Percentiles rank a stretch among this genome's conserved stretches.
Conservation (phyloP, 495 filamentous ascomycete species). For the Xeromyces bisporus region DNA sequence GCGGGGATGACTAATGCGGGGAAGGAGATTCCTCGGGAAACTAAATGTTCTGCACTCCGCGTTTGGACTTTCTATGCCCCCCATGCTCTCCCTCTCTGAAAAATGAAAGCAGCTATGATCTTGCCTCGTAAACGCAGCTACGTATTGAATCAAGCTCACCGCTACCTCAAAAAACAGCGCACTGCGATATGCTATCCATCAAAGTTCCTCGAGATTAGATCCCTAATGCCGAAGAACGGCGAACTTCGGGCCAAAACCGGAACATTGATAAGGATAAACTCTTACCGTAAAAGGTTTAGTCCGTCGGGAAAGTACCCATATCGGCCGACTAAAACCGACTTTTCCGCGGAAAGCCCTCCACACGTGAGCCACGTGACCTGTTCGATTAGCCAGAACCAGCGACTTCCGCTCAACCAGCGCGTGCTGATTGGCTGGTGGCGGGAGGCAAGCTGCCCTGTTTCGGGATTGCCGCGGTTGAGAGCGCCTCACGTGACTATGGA, state of each 20-base stretch:
- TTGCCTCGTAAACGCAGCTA: too few species aligned
- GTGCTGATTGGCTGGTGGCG: not conserved
- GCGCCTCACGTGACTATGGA: not conserved
- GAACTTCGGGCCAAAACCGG: too few species aligned
- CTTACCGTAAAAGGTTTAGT: not conserved
- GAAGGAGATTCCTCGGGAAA: not conserved
- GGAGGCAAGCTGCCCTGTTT: too few species aligned
- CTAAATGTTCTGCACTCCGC: too few species aligned
- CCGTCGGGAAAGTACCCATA: not conserved
- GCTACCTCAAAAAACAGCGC: too few species aligned
- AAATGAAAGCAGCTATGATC: not conserved
- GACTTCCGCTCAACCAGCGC: constrained; percentile 1
- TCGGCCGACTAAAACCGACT: constrained; percentile 1
- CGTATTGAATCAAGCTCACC: too few species aligned
- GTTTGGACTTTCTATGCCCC: too few species aligned
- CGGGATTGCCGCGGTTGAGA: not conserved
- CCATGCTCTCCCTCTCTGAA: not conserved
- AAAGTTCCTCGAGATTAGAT: too few species aligned
- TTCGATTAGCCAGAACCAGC: not conserved
- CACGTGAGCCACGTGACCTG: not conserved
- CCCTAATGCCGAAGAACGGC: too few species aligned
- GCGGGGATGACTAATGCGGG: not conserved
- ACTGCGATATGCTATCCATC: too few species aligned
- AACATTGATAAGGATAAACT: not conserved
- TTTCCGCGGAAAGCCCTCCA: constrained; percentile 1